Conservation (phyloP, 768 basidiomycete genomes). For the Pluteus cervinus region DNA sequence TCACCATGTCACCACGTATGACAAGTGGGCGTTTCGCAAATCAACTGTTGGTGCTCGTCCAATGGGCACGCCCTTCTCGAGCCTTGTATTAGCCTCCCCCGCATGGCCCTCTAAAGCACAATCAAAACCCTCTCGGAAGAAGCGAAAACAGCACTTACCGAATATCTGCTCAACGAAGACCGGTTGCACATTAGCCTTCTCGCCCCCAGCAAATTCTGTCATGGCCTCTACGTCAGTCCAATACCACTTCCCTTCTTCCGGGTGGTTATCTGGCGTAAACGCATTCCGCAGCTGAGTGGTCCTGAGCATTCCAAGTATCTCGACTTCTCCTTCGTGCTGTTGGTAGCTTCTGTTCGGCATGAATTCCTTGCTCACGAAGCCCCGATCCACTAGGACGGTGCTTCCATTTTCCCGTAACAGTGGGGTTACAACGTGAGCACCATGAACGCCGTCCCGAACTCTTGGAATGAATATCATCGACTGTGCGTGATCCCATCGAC, state of each 20-base stretch:
- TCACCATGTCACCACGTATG: constrained; percentile 94
- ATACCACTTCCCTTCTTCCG: constrained; percentile 79
- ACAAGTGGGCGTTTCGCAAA: constrained; percentile 88
- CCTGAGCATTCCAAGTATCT: constrained; percentile 83
- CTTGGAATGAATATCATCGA: constrained; percentile 81
- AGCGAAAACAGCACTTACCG: constrained; percentile 42
- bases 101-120: constrained; percentile 67
- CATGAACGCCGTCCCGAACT: constrained; percentile 83
- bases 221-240: constrained; percentile 85
- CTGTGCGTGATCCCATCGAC: constrained; percentile 73
- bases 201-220: constrained; percentile 72
- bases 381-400: constrained; percentile 88
- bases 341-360: constrained; percentile 21
- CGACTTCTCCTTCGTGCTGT: constrained; percentile 50
- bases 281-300: constrained; percentile 64
- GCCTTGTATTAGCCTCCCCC: constrained; percentile 55
- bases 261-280: constrained; percentile 89
- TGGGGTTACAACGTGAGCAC: constrained; percentile 86
- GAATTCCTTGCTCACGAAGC: constrained; percentile 69
- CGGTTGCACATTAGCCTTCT: constrained; percentile 68
- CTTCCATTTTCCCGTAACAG: constrained; percentile 73
- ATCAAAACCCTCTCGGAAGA: neutral
- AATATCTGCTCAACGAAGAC: constrained; percentile 91
- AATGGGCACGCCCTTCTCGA: constrained; percentile 74
- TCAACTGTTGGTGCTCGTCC: constrained; percentile 82